A percentile compares a stretch with the other conserved stretches of the same genome.
phyloP scores from a whole-genome alignment of 176 grass and related monocot genomes.

The Thinopyrum elongatum region DNA sequence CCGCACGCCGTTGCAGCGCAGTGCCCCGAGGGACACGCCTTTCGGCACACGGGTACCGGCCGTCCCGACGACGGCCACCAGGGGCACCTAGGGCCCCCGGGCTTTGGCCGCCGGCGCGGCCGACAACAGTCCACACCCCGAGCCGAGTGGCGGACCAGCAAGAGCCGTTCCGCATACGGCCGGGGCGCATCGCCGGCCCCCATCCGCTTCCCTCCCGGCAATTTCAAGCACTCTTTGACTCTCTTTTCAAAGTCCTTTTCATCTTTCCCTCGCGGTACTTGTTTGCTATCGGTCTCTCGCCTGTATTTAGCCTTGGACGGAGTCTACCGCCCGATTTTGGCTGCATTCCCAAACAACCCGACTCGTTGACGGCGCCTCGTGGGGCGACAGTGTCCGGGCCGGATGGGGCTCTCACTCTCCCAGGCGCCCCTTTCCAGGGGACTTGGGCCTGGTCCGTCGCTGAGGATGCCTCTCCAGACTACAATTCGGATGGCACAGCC shows the following conservation, averaged over 20 bases:
- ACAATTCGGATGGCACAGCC: not conserved
- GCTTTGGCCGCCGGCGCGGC: too few relatives aligned
- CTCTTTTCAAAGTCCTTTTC: conserved; percentile 84
- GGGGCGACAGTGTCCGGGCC: conserved; percentile 50
- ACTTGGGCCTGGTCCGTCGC: conserved; percentile 44
- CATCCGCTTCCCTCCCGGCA: conserved; percentile 63
- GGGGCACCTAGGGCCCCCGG: too few relatives aligned
- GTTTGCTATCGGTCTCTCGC: conserved; percentile 70
- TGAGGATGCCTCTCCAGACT: conserved; percentile 41
- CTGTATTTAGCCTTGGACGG: conserved; percentile 58
- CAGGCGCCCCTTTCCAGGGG: conserved; percentile 59
- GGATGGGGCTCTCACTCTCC: conserved; percentile 69
- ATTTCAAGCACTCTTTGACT: conserved; percentile 81
- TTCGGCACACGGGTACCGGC: too few relatives aligned
- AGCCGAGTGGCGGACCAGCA: too few relatives aligned
- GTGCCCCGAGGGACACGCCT: too few relatives aligned
- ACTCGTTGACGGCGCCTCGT: conserved; percentile 51
- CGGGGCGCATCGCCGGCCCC: conserved; percentile 47
- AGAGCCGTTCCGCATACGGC: too few relatives aligned
- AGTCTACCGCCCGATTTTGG: conserved; percentile 45
- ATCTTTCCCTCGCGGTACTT: conserved; percentile 68
- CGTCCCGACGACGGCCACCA: too few relatives aligned
- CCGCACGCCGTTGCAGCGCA: conserved; percentile 32
- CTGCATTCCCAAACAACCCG: conserved; percentile 48
- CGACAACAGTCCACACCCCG: too few relatives aligned